Evolutionary conservation across 257 asterid species (phyloP).

Genomic region (Gynochthodes officinalis): DNA sequence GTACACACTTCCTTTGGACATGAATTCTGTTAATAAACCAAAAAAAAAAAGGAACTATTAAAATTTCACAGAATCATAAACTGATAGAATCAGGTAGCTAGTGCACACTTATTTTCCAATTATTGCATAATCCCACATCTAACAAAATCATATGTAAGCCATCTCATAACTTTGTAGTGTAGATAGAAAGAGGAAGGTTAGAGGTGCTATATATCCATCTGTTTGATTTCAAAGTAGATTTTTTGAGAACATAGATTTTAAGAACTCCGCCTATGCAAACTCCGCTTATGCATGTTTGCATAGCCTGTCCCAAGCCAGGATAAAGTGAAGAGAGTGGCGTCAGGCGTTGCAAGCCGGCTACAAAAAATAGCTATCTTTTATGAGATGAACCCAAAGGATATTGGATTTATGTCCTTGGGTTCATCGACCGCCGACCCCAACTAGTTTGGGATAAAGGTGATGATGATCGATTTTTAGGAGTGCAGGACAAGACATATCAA

Average conservation of each 20-base stretch:
- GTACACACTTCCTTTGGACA: conserved; percentile 47
- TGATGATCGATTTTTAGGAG: too few species aligned
- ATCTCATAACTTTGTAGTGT: background rate
- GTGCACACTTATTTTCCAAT: background rate
- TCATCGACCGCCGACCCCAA: too few species aligned
- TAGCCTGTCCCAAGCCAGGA: too few species aligned
- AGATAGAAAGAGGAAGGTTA: background rate
- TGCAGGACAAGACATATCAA: background rate
- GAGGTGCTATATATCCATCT: background rate
- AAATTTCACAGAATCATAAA: background rate
- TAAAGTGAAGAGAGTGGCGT: too few species aligned
- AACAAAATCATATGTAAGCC: background rate
- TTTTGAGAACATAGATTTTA: background rate
- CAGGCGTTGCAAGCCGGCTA: too few species aligned
- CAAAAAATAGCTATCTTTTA: too few species aligned
- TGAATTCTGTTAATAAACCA: conserved; percentile 35
- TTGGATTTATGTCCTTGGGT: too few species aligned
- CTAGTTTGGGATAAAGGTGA: too few species aligned
- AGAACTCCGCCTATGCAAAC: too few species aligned
- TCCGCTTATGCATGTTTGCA: too few species aligned
- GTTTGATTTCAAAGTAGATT: background rate
- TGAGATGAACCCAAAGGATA: too few species aligned
- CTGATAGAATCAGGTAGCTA: too few species aligned
- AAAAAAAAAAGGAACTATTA: conserved; percentile 5
- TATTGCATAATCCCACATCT: background rate